These are phyloP conservation scores for Botrytis deweyae DNA, from an alignment of 2,329 filamentous ascomycete genomes.

Conservation along the genomic window DNA sequence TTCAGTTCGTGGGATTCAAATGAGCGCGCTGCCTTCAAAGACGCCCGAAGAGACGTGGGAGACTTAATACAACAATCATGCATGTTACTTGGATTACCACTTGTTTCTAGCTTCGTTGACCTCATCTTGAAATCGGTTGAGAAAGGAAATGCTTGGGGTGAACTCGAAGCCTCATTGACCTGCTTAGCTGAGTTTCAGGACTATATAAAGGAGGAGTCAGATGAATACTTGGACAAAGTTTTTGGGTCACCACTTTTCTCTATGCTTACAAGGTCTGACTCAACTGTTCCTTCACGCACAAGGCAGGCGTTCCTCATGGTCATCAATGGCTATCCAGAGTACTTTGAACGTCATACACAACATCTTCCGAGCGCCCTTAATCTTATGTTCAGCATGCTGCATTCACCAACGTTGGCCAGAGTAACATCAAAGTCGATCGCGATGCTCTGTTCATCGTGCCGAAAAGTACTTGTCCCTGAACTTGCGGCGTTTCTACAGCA, in stretches of 20 bases:
- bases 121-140: conserved; percentile 51
- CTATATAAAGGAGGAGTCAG: conserved; percentile 56
- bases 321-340: conserved; percentile 72
- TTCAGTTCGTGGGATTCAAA: conserved; percentile 68
- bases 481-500: conserved; percentile 68
- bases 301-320: conserved; percentile 68
- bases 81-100: conserved; percentile 54
- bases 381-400: conserved; percentile 70
- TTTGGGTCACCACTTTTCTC: conserved; percentile 61
- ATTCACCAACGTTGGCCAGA: conserved; percentile 60
- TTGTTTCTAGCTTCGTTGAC: conserved; percentile 58
- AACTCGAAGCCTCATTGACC: conserved; percentile 60
- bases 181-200: conserved; percentile 68
- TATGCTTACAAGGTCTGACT: conserved; percentile 51
- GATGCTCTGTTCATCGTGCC: conserved; percentile 73
- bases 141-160: conserved; percentile 50
- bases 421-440: conserved; percentile 73
- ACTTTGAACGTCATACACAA: conserved; percentile 68
- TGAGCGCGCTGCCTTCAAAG: conserved; percentile 65
- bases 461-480: conserved; percentile 65
- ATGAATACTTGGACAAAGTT: conserved; percentile 58
- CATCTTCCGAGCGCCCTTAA: conserved; percentile 70
- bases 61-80: conserved; percentile 75
- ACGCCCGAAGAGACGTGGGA: conserved; percentile 75
- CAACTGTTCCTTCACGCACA: conserved; percentile 58